Conservation (phyloP, 805 yeast genomes). For the Brettanomyces naardenensis region DNA sequence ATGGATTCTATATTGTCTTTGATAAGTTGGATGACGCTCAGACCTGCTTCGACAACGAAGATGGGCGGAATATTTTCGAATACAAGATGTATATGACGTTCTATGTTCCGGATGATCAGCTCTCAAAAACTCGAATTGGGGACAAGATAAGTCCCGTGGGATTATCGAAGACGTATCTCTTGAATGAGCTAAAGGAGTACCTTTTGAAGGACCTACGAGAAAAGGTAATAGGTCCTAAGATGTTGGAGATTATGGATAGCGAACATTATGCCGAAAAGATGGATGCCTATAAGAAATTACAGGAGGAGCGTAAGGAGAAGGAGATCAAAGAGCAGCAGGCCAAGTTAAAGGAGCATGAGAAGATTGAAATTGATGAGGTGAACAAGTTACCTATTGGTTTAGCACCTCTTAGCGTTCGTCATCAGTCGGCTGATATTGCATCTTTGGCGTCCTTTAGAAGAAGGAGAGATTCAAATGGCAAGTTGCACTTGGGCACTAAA, state of each 20-base stretch:
- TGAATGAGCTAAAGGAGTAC: constrained; percentile 56
- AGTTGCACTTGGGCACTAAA: constrained; percentile 5
- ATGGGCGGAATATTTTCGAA: constrained; percentile 43
- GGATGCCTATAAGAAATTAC: constrained; percentile 31
- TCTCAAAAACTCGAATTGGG: constrained; percentile 21
- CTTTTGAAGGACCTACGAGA: constrained; percentile 67
- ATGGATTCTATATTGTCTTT: constrained; percentile 70
- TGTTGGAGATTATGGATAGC: constrained; percentile 53
- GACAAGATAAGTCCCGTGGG: constrained; percentile 32
- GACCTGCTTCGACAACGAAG: constrained; percentile 50
- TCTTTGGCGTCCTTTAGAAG: constrained; percentile 22
- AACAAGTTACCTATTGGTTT: constrained; percentile 9
- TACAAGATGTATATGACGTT: constrained; percentile 52
- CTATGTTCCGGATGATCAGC: constrained; percentile 38
- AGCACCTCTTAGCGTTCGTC: constrained; percentile 14
- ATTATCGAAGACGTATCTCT: constrained; percentile 50
- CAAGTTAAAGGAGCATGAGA: constrained; percentile 5
- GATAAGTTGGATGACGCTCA: constrained; percentile 50
- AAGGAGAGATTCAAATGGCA: constrained; percentile 36
- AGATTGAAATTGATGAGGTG: constrained; percentile 7
- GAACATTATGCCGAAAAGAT: constrained; percentile 23
- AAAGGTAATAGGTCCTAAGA: constrained; percentile 60
- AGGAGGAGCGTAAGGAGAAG: constrained; percentile 17
- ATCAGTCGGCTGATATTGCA: constrained; percentile 15
- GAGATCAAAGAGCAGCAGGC: constrained; percentile 13